These are phyloP conservation scores for Paramecium pentaurelia DNA, from an alignment of 73 alveolate species.

Conservation along the genomic window DNA sequence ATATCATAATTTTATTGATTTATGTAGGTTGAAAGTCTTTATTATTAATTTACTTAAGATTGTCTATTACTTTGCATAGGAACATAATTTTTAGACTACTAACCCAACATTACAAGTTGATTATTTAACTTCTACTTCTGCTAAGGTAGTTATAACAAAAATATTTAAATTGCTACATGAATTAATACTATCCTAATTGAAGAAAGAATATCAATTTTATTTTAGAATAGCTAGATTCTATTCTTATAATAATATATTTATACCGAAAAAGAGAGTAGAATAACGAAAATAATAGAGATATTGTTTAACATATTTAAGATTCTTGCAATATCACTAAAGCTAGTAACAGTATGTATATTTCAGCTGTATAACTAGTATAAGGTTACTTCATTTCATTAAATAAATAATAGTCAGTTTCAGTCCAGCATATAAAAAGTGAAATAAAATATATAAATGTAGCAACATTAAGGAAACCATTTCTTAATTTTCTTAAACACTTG, in stretches of 20 bases:
- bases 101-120: neutral
- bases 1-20: neutral
- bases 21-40: neutral
- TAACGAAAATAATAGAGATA: neutral
- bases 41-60: neutral
- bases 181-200: neutral
- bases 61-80: neutral
- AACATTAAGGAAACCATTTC: neutral
- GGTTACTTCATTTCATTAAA: neutral
- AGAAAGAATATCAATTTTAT: neutral
- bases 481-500: neutral
- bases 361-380: neutral
- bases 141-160: neutral
- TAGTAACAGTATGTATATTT: neutral
- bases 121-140: neutral
- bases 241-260: neutral
- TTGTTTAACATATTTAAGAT: neutral
- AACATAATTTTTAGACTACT: neutral
- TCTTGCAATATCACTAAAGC: neutral
- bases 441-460: neutral
- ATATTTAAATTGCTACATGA: neutral
- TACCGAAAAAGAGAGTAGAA: neutral
- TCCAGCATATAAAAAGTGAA: neutral
- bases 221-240: neutral
- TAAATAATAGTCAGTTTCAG: constrained; percentile 16